Conservation (phyloP, 352 stramenopile genomes). For the Phytophthora vignae region DNA sequence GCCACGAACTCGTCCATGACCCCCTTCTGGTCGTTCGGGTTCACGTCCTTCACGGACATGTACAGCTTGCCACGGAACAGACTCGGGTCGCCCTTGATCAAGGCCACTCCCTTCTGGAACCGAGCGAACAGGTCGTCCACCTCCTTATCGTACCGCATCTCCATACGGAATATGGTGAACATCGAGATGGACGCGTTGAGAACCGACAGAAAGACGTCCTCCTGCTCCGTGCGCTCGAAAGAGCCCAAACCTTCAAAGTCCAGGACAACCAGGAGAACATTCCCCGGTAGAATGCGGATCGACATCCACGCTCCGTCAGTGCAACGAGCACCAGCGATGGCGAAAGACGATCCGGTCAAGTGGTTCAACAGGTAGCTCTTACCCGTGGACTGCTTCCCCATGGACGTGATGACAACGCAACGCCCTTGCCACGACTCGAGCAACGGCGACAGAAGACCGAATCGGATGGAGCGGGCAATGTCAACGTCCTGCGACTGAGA, state of each 20-base stretch:
- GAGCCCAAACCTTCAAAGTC: slow-evolving; percentile 83
- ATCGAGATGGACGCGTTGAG: slow-evolving; percentile 70
- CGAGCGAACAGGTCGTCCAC: slow-evolving; percentile 71
- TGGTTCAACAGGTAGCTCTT: slow-evolving; percentile 88
- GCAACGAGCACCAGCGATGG: slow-evolving; percentile 56
- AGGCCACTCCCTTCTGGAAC: slow-evolving; percentile 71
- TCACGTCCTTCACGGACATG: slow-evolving; percentile 86
- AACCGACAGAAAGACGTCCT: slow-evolving; percentile 73
- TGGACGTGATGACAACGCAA: slow-evolving; percentile 50
- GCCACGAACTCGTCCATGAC: slow-evolving; percentile 61
- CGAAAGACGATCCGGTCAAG: slow-evolving; percentile 75
- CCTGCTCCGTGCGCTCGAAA: slow-evolving; percentile 71
- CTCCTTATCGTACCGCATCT: slow-evolving; percentile 84
- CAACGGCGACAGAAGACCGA: slow-evolving; percentile 46
- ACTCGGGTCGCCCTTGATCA: slow-evolving; percentile 67
- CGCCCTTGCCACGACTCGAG: slow-evolving; percentile 49
- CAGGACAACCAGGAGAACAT: slow-evolving; percentile 71
- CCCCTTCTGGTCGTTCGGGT: slow-evolving; percentile 67
- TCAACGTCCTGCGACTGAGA: slow-evolving; percentile 34
- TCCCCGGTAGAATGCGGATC: slow-evolving; percentile 37
- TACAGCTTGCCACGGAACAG: slow-evolving; percentile 76
- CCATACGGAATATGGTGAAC: slow-evolving; percentile 74
- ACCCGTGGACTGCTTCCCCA: slow-evolving; percentile 80
- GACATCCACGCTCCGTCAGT: slow-evolving; percentile 57
- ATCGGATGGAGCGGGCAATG: slow-evolving; percentile 61